Base-by-base conservation (phyloP, 768 basidiomycete species). In the Trametes punicea region DNA sequence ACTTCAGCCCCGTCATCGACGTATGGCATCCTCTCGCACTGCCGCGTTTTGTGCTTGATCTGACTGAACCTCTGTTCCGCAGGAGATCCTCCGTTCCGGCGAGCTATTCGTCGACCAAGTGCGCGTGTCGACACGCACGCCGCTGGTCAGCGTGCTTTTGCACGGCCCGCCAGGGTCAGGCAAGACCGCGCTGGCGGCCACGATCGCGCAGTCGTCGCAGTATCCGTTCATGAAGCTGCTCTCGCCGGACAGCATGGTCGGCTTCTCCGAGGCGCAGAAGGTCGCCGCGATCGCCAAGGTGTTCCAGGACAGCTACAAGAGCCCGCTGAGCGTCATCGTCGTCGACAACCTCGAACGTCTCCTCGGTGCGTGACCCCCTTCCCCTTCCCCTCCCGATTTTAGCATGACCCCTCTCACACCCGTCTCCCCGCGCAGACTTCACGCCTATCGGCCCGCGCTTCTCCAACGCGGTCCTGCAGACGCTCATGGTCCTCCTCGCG, bases 151-250 rank as follows among this genome's bases (percentile, higher is more conserved):
- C 60, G 80, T 95, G 6, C 79, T 98, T 11, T 76, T 98, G 41
- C 89, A 95, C 63, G 97, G 96, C 4, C 86, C 90, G 0, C 81
- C 95, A 18, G 91, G 92, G 3, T 83, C 93, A 8, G 97, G 97
- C 16, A 98, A 98, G 75, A 95, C 96, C 0, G 96, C 96, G 0
- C 74, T 98, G 41, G 96, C 90, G 2, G 96, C 93, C 6, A 89
- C 90, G 4, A 96, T 98, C 53, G 97, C 96, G 2, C 87, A 92
- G 73, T 81, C 82, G 23, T 98, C 96, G n/a, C 77, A 87, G 61
- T 99, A 87, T 72, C 97, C 97, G 0, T 99, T 99, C 77, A 96
- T 99, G 77, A 98, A 99, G 70, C 80, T 99, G 34, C 84, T 98
- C 55, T 91, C 94, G 2, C 93, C 97, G 0, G 97, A 98, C 66